Conservation (phyloP, 768 basidiomycete species). For the Trametes sanguinea region DNA sequence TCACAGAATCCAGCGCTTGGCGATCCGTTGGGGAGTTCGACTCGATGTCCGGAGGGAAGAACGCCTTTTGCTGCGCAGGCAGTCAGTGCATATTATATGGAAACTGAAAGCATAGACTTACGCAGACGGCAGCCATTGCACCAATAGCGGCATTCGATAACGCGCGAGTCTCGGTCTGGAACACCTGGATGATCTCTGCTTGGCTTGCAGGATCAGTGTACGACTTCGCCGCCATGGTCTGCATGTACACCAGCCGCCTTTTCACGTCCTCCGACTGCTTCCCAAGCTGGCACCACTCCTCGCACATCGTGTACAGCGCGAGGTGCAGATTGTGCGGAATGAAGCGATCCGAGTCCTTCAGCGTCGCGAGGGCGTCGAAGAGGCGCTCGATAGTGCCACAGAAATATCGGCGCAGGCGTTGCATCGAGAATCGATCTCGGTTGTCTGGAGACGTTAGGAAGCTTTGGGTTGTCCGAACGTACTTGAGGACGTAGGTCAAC, state of each 20-base stretch:
- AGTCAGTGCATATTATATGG: neutral
- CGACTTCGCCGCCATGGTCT: conserved; percentile 59
- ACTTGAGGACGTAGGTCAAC: conserved; percentile 79
- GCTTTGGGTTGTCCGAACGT: conserved; percentile 78
- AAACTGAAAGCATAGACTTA: conserved; percentile 45
- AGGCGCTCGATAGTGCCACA: conserved; percentile 87
- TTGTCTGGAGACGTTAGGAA: conserved; percentile 74
- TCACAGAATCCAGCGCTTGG: conserved; percentile 46
- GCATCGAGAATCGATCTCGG: conserved; percentile 74
- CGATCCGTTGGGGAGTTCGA: conserved; percentile 68
- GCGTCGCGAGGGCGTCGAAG: conserved; percentile 69
- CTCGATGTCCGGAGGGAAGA: conserved; percentile 61
- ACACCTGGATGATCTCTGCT: conserved; percentile 48
- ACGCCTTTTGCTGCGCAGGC: conserved; percentile 67
- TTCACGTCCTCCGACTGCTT: conserved; percentile 71
- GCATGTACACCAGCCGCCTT: conserved; percentile 70
- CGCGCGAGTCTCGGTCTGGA: conserved; percentile 67
- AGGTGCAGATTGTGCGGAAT: conserved; percentile 75
- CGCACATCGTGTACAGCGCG: conserved; percentile 79
- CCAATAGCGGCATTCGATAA: conserved; percentile 84
- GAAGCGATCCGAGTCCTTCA: conserved; percentile 77
- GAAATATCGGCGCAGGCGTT: conserved; percentile 85
- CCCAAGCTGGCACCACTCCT: conserved; percentile 92
- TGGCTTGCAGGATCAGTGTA: conserved; percentile 57
- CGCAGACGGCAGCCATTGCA: conserved; percentile 84